Evolutionary conservation across 257 asterid genomes (phyloP).

Genomic region (Nicotiana noctiflora): DNA sequence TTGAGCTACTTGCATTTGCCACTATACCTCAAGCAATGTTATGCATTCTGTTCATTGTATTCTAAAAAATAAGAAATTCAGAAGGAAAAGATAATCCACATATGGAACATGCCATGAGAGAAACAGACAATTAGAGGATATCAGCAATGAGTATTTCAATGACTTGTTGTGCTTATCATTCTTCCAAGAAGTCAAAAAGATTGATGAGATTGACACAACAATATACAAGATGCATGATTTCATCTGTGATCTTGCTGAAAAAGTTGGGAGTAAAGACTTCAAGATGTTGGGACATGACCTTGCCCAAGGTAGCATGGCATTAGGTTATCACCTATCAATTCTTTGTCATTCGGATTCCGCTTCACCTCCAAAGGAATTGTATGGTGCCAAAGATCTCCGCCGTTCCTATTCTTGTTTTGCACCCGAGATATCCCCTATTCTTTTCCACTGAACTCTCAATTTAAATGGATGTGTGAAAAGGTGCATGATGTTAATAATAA

Average conservation of each 20-base stretch:
- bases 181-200: constrained; percentile 15
- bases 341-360: not conserved
- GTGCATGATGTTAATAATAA: no score
- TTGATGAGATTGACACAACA: not conserved
- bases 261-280: constrained; percentile 13
- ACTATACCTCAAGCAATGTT: constrained; percentile 13
- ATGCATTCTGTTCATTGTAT: constrained; percentile 18
- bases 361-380: constrained; percentile 8
- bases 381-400: constrained; percentile 12
- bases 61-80: constrained; percentile 15
- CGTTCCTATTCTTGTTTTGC: constrained; percentile 11
- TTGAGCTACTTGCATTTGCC: constrained; percentile 21
- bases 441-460: not conserved
- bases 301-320: not conserved
- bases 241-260: constrained; percentile 15
- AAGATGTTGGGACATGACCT: not conserved
- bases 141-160: constrained; percentile 16
- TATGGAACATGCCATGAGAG: constrained; percentile 15
- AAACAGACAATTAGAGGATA: constrained; percentile 9
- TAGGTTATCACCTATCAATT: constrained; percentile 4
- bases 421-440: not conserved
- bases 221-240: constrained; percentile 19
- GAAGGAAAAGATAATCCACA: constrained; percentile 12
- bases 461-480: constrained; percentile 3
- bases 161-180: constrained; percentile 11